Conservation (phyloP, 129 eudicot species). For the Centella asiatica region DNA sequence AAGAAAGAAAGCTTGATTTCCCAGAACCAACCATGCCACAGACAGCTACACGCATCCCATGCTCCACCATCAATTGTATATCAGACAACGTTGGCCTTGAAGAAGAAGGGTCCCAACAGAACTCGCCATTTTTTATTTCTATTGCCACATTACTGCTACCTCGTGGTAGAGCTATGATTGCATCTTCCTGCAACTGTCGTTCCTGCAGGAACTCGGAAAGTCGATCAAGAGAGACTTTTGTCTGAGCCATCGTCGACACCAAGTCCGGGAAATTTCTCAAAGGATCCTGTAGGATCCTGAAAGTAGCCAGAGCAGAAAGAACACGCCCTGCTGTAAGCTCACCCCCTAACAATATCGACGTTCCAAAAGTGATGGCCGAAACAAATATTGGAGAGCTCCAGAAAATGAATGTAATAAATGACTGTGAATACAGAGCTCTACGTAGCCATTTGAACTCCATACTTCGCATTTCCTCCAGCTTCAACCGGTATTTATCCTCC, state of each 20-base stretch:
- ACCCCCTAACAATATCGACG: conserved; percentile 61
- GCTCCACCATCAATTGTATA: conserved; percentile 51
- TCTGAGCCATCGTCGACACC: conserved; percentile 90
- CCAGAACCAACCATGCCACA: conserved; percentile 95
- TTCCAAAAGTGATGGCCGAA: conserved; percentile 73
- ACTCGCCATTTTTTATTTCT: conserved; percentile 63
- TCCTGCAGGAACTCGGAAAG: conserved; percentile 54
- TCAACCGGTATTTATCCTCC: conserved; percentile 67
- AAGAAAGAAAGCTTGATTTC: conserved; percentile 82
- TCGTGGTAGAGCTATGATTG: conserved; percentile 41
- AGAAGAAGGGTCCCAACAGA: conserved; percentile 74
- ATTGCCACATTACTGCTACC: conserved; percentile 62
- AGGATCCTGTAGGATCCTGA: conserved; percentile 89
- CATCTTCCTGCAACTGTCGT: conserved; percentile 70
- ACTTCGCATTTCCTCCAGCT: conserved; percentile 60
- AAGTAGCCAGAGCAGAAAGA: conserved; percentile 85
- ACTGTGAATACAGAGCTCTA: conserved; percentile 80
- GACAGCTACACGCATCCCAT: conserved; percentile 82
- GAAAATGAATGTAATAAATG: conserved; percentile 79
- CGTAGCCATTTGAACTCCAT: conserved; percentile 75
- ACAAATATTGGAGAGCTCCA: conserved; percentile 97
- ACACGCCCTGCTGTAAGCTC: conserved; percentile 86
- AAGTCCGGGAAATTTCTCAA: conserved; percentile 81
- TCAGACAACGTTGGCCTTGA: conserved; percentile 48
- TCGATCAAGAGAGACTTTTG: conserved; percentile 88